These are phyloP conservation scores for Litsea cubeba DNA, from an alignment of 164 flowering plant genomes.

Conservation along the genomic window DNA sequence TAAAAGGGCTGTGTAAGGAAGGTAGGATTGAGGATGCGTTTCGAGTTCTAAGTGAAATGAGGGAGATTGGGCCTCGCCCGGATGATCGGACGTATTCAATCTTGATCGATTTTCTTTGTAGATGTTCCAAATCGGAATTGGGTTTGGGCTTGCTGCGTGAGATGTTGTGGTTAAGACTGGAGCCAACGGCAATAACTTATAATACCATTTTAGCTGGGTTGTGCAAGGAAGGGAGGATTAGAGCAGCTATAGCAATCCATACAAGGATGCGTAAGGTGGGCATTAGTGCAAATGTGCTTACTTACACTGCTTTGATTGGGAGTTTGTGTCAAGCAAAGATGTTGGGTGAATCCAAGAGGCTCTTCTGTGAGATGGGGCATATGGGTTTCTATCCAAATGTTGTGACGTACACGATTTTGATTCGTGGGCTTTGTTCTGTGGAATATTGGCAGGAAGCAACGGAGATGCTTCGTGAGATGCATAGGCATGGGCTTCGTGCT, in stretches of 20 bases:
- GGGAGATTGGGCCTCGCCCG: conserved; percentile 9
- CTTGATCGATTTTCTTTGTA: conserved; percentile 24
- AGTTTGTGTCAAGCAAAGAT: conserved; percentile 21
- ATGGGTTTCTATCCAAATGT: conserved; percentile 19
- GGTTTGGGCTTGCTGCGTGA: conserved; percentile 17
- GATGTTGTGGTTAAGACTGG: conserved; percentile 15
- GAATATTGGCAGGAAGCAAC: conserved; percentile 22
- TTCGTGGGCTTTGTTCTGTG: conserved; percentile 23
- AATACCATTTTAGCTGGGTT: conserved; percentile 20
- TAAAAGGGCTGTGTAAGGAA: conserved; percentile 26
- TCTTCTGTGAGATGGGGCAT: conserved; percentile 20
- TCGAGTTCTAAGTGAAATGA: conserved; percentile 14
- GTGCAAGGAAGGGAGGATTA: conserved; percentile 16
- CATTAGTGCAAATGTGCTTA: conserved; percentile 10
- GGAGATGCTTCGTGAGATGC: conserved; percentile 23
- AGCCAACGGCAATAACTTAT: conserved; percentile 7
- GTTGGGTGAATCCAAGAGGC: conserved; percentile 15
- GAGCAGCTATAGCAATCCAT: conserved; percentile 4
- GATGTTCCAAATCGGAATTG: background rate
- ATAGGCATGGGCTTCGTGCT: conserved; percentile 9
- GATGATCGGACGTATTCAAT: conserved; percentile 19
- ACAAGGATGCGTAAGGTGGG: conserved; percentile 19
- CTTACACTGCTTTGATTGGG: conserved; percentile 23
- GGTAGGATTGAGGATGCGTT: conserved; percentile 19
- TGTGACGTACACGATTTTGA: conserved; percentile 22